These are phyloP conservation scores for Przewalskia tangutica DNA, from an alignment of 257 asterid genomes.

Conservation along the genomic window DNA sequence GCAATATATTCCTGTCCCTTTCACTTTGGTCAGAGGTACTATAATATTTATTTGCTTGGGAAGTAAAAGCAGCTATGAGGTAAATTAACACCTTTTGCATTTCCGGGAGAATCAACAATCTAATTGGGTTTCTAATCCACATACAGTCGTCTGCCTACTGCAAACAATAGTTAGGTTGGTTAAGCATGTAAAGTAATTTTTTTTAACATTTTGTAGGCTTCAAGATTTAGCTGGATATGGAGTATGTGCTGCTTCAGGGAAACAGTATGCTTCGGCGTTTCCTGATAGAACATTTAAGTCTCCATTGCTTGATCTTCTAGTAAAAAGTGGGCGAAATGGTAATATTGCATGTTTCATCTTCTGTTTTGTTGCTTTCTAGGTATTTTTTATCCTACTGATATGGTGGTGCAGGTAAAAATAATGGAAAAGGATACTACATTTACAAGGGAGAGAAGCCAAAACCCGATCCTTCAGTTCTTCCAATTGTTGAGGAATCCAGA, in stretches of 20 bases:
- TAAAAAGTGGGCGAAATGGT: constrained; percentile 88
- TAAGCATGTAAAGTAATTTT: not conserved
- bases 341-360: constrained; percentile 5
- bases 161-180: not conserved
- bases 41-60: not conserved
- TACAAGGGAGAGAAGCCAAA: constrained; percentile 88
- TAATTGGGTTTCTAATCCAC: not conserved
- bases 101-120: not conserved
- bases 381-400: not conserved
- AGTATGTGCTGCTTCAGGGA: constrained; percentile 58
- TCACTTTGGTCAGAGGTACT: not conserved
- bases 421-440: constrained; percentile 83
- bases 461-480: constrained; percentile 80
- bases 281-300: constrained; percentile 58
- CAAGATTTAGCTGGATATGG: constrained; percentile 96
- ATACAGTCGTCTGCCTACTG: not conserved
- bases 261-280: constrained; percentile 50
- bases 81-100: not conserved
- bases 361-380: not conserved
- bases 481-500: constrained; percentile 78
- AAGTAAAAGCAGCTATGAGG: not conserved
- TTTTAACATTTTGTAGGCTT: constrained; percentile 46
- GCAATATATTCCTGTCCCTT: not conserved
- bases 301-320: constrained; percentile 69
- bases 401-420: constrained; percentile 63